A percentile compares a stretch with the other conserved stretches of the same genome.
Evolutionary conservation across 2,329 filamentous ascomycete species (phyloP).

Genomic region (Aspergillus phoenicis): DNA sequence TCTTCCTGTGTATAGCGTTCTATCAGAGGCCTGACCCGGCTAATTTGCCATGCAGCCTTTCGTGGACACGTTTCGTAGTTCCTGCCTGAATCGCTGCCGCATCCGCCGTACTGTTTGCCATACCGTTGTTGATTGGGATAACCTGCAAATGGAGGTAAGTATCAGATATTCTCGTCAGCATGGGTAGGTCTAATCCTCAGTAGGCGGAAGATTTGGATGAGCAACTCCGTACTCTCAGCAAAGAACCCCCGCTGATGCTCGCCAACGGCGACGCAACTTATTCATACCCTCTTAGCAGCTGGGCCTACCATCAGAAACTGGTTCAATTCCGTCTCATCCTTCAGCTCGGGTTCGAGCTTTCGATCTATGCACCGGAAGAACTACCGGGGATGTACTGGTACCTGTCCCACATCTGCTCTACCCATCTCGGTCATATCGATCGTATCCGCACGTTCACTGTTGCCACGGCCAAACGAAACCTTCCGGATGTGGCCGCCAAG

Average conservation of each 20-base stretch:
- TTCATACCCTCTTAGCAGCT: conserved; percentile 77
- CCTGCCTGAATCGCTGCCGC: conserved; percentile 88
- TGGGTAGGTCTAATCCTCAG: conserved; percentile 3
- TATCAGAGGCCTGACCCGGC: not conserved
- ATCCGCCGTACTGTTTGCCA: conserved; percentile 89
- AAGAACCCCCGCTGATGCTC: conserved; percentile 62
- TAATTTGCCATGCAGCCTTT: conserved; percentile 62
- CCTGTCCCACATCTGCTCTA: conserved; percentile 71
- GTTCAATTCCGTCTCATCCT: conserved; percentile 82
- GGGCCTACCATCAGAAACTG: conserved; percentile 90
- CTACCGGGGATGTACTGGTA: conserved; percentile 90
- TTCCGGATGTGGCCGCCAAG: conserved; percentile 20
- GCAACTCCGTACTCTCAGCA: conserved; percentile 62
- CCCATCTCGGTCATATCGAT: conserved; percentile 69
- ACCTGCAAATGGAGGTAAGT: conserved; percentile 72
- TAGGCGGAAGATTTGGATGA: conserved; percentile 70
- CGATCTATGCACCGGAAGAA: conserved; percentile 85
- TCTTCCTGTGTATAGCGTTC: not conserved
- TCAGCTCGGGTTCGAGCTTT: conserved; percentile 90
- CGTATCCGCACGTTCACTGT: conserved; percentile 69
- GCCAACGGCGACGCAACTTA: conserved; percentile 60
- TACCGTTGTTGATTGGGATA: conserved; percentile 79
- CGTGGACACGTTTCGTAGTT: conserved; percentile 77
- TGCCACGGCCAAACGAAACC: conserved; percentile 33
- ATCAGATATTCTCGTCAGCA: not conserved